These are phyloP conservation scores for Wickerhamiella kurtzmanii DNA, from an alignment of 805 yeast species.

Conservation along the genomic window DNA sequence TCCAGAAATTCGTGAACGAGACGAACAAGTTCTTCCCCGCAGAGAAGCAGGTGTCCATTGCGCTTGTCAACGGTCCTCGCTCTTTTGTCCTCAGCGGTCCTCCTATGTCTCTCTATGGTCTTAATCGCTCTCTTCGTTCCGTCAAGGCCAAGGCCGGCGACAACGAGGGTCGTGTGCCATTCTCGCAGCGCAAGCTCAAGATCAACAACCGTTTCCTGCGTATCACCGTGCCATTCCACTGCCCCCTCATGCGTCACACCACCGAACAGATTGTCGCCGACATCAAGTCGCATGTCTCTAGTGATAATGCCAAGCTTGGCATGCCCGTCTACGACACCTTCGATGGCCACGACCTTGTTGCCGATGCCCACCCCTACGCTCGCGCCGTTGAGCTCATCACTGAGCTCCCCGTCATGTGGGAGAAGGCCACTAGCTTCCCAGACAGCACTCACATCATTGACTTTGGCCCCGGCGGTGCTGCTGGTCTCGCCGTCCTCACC, in stretches of 20 bases:
- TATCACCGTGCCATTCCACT: slow-evolving; percentile 93
- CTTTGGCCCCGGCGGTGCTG: slow-evolving; percentile 97
- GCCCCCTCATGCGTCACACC: slow-evolving; percentile 67
- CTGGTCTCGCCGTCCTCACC: slow-evolving; percentile 91
- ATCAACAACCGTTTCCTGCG: slow-evolving; percentile 91
- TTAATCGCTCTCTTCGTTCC: slow-evolving; percentile 80
- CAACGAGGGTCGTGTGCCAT: slow-evolving; percentile 90
- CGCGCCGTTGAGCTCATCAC: slow-evolving; percentile 77
- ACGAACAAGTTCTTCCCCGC: slow-evolving; percentile 89
- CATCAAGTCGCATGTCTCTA: slow-evolving; percentile 43
- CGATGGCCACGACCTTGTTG: slow-evolving; percentile 66
- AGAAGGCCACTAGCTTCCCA: slow-evolving; percentile 59
- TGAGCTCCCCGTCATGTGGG: slow-evolving; percentile 90
- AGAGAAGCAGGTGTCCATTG: slow-evolving; percentile 80
- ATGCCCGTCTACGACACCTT: slow-evolving; percentile 89
- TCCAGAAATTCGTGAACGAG: slow-evolving; percentile 61
- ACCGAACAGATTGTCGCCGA: slow-evolving; percentile 54
- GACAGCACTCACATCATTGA: slow-evolving; percentile 80
- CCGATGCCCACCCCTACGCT: slow-evolving; percentile 36
- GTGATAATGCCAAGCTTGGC: slow-evolving; percentile 40
- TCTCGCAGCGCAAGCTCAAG: slow-evolving; percentile 83
- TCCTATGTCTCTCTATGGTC: slow-evolving; percentile 93
- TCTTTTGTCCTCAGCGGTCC: slow-evolving; percentile 95
- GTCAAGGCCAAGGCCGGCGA: slow-evolving; percentile 89
- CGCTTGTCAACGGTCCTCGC: slow-evolving; percentile 90